Evolutionary conservation across 2,329 filamentous ascomycete species (phyloP).

Genomic region (Graphilbum ipis-grandicollis): DNA sequence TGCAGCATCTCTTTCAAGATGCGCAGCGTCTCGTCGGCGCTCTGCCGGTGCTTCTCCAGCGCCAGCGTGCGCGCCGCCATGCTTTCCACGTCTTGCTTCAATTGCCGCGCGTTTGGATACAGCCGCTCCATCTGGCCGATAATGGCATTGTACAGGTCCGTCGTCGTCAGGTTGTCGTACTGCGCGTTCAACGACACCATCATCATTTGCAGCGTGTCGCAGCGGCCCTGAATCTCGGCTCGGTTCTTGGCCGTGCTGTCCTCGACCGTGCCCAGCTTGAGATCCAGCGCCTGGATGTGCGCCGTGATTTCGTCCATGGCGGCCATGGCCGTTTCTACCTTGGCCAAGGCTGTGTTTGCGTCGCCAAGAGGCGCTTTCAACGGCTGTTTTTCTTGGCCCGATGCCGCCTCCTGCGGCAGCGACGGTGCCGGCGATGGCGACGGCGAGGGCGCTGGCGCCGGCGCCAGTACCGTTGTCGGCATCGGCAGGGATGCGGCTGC

Average conservation of each 20-base stretch:
- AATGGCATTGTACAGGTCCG: conserved; percentile 22
- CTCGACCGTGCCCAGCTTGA: background rate
- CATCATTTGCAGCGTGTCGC: conserved; percentile 18
- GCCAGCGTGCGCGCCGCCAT: background rate
- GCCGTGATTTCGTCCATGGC: background rate
- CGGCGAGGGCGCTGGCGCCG: too few species aligned
- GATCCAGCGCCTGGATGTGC: conserved; percentile 1
- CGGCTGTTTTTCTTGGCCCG: too few species aligned
- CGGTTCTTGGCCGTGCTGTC: conserved; percentile 7
- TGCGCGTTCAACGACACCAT: conserved; percentile 24
- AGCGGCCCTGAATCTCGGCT: conserved; percentile 12
- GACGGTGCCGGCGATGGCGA: too few species aligned
- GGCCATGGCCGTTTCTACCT: background rate
- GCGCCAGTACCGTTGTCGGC: too few species aligned
- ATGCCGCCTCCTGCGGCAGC: too few species aligned
- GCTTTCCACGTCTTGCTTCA: conserved; percentile 5
- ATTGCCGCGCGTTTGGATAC: conserved; percentile 10
- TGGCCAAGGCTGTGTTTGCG: background rate
- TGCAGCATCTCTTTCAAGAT: too few species aligned
- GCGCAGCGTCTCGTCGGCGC: too few species aligned
- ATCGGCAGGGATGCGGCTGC: too few species aligned
- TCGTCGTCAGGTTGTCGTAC: conserved; percentile 30
- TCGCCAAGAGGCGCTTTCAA: background rate
- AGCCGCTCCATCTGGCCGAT: conserved; percentile 18
- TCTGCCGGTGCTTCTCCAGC: conserved; percentile 1